phyloP scores from a whole-genome alignment of 139 green algal species.

The Tetratostichococcus sp. region DNA sequence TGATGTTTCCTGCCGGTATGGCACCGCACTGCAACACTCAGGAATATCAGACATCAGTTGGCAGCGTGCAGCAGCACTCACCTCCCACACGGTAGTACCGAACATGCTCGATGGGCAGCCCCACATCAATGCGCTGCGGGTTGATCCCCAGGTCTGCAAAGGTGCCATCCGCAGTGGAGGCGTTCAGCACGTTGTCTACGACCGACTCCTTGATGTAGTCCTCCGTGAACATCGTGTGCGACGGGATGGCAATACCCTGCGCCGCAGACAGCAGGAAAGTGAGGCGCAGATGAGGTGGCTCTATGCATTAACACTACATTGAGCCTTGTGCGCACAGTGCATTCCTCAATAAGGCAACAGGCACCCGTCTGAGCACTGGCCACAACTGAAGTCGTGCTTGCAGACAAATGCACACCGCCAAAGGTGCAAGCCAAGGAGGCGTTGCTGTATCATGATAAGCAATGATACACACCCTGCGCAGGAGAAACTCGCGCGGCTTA shows the following conservation, averaged over 20 bases:
- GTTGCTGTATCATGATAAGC: too few species aligned
- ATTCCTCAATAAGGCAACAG: too few species aligned
- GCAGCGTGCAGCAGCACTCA: not conserved
- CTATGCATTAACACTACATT: too few species aligned
- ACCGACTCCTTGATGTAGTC: conserved; percentile 66
- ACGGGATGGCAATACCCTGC: conserved; percentile 22
- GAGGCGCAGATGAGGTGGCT: too few species aligned
- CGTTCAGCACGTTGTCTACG: conserved; percentile 37
- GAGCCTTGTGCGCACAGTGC: too few species aligned
- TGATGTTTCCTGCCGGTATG: too few species aligned
- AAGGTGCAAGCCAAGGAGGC: too few species aligned
- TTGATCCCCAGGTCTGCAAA: conserved; percentile 64
- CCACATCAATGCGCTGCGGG: conserved; percentile 58
- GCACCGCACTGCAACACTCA: too few species aligned
- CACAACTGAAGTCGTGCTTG: too few species aligned
- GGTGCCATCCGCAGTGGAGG: conserved; percentile 15
- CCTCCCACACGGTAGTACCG: conserved; percentile 64
- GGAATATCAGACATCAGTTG: not conserved
- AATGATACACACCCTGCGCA: conserved; percentile 11
- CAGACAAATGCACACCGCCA: too few species aligned
- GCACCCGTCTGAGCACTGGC: too few species aligned
- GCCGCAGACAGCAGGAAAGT: conserved; percentile 26
- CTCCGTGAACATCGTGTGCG: conserved; percentile 41
- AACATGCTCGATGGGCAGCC: conserved; percentile 75
- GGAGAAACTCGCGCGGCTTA: conserved; percentile 23